Percentiles rank a stretch among this genome's conserved stretches.
Evolutionary conservation across 495 filamentous ascomycete genomes (phyloP).

Genomic region (Bacidia gigantensis): DNA sequence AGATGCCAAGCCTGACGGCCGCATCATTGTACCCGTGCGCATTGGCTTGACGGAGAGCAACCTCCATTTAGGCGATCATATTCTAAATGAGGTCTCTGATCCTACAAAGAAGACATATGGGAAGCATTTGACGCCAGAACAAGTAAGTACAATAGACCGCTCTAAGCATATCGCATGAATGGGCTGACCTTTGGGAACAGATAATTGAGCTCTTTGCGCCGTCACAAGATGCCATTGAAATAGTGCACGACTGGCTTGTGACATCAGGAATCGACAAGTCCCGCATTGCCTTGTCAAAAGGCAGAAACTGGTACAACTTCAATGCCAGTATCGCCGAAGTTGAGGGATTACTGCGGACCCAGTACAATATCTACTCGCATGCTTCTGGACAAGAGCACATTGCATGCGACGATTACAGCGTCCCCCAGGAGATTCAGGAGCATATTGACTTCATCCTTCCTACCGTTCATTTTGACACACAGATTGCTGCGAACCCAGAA

Average conservation of each 20-base stretch:
- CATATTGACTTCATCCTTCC: conserved; percentile 25
- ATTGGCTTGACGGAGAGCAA: conserved; percentile 31
- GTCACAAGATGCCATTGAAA: conserved; percentile 13
- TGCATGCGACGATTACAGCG: conserved; percentile 21
- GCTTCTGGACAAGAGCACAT: conserved; percentile 10
- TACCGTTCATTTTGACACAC: conserved; percentile 21
- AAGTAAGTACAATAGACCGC: not conserved
- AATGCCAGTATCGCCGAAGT: conserved; percentile 28
- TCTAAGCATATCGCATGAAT: too few species aligned
- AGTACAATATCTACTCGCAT: conserved; percentile 35
- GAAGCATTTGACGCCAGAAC: conserved; percentile 33
- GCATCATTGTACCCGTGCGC: conserved; percentile 12
- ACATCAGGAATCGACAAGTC: conserved; percentile 22
- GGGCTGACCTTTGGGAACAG: not conserved
- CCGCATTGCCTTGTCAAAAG: conserved; percentile 21
- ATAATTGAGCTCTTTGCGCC: conserved; percentile 27
- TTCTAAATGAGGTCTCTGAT: conserved; percentile 37
- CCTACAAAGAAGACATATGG: conserved; percentile 37
- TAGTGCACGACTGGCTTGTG: conserved; percentile 27
- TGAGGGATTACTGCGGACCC: conserved; percentile 33
- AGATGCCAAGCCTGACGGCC: conserved; percentile 17
- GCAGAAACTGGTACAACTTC: conserved; percentile 27
- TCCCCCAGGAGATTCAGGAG: conserved; percentile 16
- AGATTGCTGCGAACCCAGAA: conserved; percentile 5
- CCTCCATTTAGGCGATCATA: conserved; percentile 34